These are phyloP conservation scores for Castanopsis chinensis DNA, from an alignment of 306 rosid species.

Conservation along the genomic window DNA sequence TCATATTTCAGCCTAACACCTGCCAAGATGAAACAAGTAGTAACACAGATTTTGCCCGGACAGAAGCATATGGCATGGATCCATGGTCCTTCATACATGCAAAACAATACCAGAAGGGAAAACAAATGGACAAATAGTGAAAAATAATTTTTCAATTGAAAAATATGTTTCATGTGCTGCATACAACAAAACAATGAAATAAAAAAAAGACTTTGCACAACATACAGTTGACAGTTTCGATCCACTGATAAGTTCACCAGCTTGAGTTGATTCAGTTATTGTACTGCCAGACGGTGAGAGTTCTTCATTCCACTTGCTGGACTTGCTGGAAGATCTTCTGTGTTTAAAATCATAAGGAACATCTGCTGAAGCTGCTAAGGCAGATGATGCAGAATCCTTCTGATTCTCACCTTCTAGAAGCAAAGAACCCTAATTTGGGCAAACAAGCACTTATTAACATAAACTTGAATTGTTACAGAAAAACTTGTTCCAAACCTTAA, in stretches of 20 bases:
- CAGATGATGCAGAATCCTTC: slow-evolving; percentile 50
- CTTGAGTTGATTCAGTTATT: slow-evolving; percentile 79
- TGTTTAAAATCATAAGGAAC: slow-evolving; percentile 62
- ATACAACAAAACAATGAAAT: slow-evolving; percentile 6
- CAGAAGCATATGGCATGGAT: not conserved
- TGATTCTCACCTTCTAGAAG: slow-evolving; percentile 59
- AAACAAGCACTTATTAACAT: slow-evolving; percentile 4
- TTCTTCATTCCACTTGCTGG: slow-evolving; percentile 87
- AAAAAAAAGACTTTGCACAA: slow-evolving; percentile 16
- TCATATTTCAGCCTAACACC: not conserved
- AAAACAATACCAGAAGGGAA: not conserved
- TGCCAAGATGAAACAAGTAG: not conserved
- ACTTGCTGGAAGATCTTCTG: slow-evolving; percentile 75
- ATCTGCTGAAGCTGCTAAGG: slow-evolving; percentile 43
- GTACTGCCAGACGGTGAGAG: slow-evolving; percentile 69
- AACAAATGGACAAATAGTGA: not conserved
- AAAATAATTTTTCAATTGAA: not conserved
- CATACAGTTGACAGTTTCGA: slow-evolving; percentile 47
- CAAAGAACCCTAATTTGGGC: slow-evolving; percentile 35
- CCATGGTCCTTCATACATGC: not conserved
- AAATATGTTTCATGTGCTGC: not conserved
- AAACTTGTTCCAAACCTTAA: not conserved
- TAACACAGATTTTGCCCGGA: not conserved
- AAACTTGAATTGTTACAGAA: not conserved
- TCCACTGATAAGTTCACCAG: slow-evolving; percentile 78